A percentile compares a stretch with the other conserved stretches of the same genome.
Evolutionary conservation across 345 rosid species (phyloP).

Genomic region (Dipteronia sinensis): DNA sequence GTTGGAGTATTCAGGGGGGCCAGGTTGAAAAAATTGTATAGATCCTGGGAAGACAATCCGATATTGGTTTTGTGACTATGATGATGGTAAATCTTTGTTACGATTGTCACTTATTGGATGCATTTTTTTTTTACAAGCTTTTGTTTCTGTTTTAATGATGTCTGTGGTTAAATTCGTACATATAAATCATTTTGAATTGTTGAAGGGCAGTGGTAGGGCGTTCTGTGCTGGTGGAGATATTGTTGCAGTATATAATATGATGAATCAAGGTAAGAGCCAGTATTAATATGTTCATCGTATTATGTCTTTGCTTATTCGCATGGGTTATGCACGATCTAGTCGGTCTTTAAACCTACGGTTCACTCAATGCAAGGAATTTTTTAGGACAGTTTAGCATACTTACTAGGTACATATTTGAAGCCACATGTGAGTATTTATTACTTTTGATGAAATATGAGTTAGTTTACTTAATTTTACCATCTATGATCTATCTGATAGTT

Average conservation of each 20-base stretch:
- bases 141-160: not conserved
- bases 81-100: constrained; percentile 53
- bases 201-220: constrained; percentile 93
- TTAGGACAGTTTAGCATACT: constrained; percentile 51
- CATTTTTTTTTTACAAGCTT: not conserved
- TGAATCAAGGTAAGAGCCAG: constrained; percentile 53
- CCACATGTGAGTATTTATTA: constrained; percentile 56
- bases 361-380: constrained; percentile 47
- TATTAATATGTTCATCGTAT: not conserved
- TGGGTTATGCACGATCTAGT: not conserved
- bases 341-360: not conserved
- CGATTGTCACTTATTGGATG: not conserved
- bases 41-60: constrained; percentile 83
- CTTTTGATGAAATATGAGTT: constrained; percentile 11
- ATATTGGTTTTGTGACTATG: constrained; percentile 72
- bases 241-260: constrained; percentile 62
- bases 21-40: constrained; percentile 65
- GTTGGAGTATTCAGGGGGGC: constrained; percentile 41
- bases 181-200: constrained; percentile 22
- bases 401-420: constrained; percentile 73
- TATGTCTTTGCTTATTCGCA: not conserved
- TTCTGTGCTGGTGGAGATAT: constrained; percentile 97
- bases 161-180: not conserved
- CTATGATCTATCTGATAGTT: too few species aligned
- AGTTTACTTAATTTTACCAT: not conserved